Evolutionary conservation across 768 basidiomycete genomes (phyloP).

Genomic region (Suillus cothurnatus): DNA sequence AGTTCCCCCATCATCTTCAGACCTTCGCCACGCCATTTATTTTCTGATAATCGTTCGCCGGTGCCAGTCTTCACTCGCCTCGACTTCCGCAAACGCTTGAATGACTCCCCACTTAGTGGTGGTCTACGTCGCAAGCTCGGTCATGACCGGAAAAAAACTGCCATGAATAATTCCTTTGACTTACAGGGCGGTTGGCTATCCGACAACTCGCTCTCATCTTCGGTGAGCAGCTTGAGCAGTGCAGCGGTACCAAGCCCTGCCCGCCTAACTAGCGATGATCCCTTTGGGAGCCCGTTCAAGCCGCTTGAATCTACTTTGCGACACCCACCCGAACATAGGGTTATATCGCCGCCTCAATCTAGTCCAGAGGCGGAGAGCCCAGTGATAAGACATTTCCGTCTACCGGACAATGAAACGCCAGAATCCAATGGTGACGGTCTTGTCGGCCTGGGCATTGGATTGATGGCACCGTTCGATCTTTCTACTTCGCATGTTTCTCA

Average conservation of each 20-base stretch:
- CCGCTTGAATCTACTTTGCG: slow-evolving; percentile 23
- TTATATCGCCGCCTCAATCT: slow-evolving; percentile 21
- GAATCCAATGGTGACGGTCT: slow-evolving; percentile 34
- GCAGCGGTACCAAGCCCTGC: slow-evolving; percentile 22
- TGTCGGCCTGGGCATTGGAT: slow-evolving; percentile 42
- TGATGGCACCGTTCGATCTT: slow-evolving; percentile 58
- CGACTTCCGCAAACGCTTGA: slow-evolving; percentile 38
- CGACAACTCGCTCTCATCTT: slow-evolving; percentile 31
- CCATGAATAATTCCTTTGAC: slow-evolving; percentile 30
- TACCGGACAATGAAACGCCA: slow-evolving; percentile 20
- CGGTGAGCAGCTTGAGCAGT: slow-evolving; percentile 19
- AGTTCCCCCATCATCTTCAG: slow-evolving; percentile 43
- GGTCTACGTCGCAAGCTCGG: slow-evolving; percentile 29
- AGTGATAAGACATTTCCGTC: slow-evolving; percentile 38
- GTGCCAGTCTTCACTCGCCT: slow-evolving; percentile 32
- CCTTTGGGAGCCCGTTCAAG: slow-evolving; percentile 50
- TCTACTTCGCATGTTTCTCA: slow-evolving; percentile 29
- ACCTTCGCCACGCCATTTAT: slow-evolving; percentile 43
- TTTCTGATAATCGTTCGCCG: slow-evolving; percentile 38
- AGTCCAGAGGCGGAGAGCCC: slow-evolving; percentile 51
- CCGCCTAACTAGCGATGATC: slow-evolving; percentile 40
- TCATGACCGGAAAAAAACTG: slow-evolving; percentile 29
- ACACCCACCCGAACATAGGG: slow-evolving; percentile 11
- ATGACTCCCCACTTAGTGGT: slow-evolving; percentile 50
- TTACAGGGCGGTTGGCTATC: slow-evolving; percentile 32